A percentile compares a stretch with the other conserved stretches of the same genome.
phyloP scores from a whole-genome alignment of 2,329 filamentous ascomycete species.

The Colletotrichum aenigma region DNA sequence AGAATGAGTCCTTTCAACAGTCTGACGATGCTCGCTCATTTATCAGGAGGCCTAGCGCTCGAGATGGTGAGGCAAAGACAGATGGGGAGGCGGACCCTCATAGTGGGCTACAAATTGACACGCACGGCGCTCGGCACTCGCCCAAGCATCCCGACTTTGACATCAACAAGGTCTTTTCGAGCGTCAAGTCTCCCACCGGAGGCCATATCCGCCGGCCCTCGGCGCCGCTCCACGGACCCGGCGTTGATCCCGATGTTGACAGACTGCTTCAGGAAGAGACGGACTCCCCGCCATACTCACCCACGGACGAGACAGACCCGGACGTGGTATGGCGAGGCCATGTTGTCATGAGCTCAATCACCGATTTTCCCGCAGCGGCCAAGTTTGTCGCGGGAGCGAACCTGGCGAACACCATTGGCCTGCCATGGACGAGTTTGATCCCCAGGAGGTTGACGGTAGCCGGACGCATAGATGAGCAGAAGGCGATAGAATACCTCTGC shows the following conservation, averaged over 20 bases:
- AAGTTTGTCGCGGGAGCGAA: slow-evolving; percentile 86
- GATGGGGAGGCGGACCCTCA: slow-evolving; percentile 29
- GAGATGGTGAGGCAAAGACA: slow-evolving; percentile 25
- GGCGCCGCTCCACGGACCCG: slow-evolving; percentile 59
- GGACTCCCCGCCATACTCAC: slow-evolving; percentile 82
- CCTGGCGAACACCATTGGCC: slow-evolving; percentile 60
- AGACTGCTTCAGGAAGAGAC: slow-evolving; percentile 81
- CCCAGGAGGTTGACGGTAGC: slow-evolving; percentile 73
- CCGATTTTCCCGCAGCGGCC: slow-evolving; percentile 77
- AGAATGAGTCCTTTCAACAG: slow-evolving; percentile 65
- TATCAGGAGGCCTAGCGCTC: slow-evolving; percentile 36
- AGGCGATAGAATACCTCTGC: slow-evolving; percentile 90
- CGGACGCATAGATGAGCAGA: slow-evolving; percentile 80
- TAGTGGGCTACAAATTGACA: slow-evolving; percentile 46
- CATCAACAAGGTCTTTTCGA: slow-evolving; percentile 84
- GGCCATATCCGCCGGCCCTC: slow-evolving; percentile 53
- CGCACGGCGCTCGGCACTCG: slow-evolving; percentile 49
- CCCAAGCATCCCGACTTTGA: slow-evolving; percentile 71
- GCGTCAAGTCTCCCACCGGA: slow-evolving; percentile 75
- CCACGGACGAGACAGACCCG: slow-evolving; percentile 75
- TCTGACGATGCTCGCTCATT: slow-evolving; percentile 37
- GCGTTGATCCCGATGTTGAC: slow-evolving; percentile 88
- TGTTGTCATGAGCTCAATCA: slow-evolving; percentile 77
- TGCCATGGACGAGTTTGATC: slow-evolving; percentile 75
- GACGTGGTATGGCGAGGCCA: slow-evolving; percentile 80